phyloP scores from a whole-genome alignment of 768 basidiomycete species.

The Kwoniella botswanensis region DNA sequence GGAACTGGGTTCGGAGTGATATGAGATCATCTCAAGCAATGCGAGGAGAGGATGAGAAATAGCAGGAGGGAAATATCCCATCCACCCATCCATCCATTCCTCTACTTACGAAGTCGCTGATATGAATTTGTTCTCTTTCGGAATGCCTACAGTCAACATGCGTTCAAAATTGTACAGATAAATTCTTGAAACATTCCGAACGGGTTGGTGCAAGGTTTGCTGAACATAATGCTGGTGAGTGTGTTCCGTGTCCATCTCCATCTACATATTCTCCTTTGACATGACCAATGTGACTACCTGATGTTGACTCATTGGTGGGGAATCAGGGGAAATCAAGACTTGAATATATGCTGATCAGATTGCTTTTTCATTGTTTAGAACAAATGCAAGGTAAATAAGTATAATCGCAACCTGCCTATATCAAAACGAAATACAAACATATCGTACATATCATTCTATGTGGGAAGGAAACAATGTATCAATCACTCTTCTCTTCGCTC shows the following conservation, averaged over 20 bases:
- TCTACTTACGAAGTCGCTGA: neutral
- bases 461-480: neutral
- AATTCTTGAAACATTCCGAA: constrained; percentile 96
- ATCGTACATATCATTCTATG: neutral
- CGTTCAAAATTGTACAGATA: constrained; percentile 91
- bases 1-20: too few relatives aligned
- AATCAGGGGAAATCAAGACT: neutral
- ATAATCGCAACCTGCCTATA: neutral
- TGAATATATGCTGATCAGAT: neutral
- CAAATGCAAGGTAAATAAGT: constrained; percentile 16
- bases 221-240: constrained; percentile 86
- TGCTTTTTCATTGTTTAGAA: neutral
- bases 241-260: neutral
- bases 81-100: neutral
- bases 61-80: neutral
- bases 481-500: neutral
- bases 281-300: neutral
- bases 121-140: neutral
- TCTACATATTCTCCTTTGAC: neutral
- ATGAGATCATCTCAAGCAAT: too few relatives aligned
- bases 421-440: neutral
- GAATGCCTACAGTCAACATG: constrained; percentile 73
- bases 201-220: constrained; percentile 89
- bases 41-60: too few relatives aligned
- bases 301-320: neutral